phyloP scores from a whole-genome alignment of 2,329 filamentous ascomycete species.

The Ascochyta pisi region DNA sequence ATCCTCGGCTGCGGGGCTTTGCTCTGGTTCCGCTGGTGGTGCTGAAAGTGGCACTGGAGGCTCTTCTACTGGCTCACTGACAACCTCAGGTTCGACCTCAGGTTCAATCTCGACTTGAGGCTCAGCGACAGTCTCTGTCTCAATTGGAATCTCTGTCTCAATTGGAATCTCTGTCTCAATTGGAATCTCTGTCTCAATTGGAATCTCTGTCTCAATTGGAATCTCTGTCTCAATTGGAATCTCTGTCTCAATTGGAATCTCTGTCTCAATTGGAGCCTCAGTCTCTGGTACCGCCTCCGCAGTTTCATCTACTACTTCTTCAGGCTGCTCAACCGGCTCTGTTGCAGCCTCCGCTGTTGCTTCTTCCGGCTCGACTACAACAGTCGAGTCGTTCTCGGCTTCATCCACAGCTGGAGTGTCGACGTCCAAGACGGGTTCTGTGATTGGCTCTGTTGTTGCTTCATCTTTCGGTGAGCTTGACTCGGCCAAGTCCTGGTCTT shows the following conservation, averaged over 20 bases:
- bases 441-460: slow-evolving; percentile 1
- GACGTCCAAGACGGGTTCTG: not conserved
- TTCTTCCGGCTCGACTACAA: slow-evolving; percentile 1
- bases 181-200: slow-evolving; percentile 4
- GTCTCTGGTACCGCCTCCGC: not conserved
- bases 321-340: slow-evolving; percentile 2
- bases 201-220: slow-evolving; percentile 5
- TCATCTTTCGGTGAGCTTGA: slow-evolving; percentile 16
- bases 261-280: not conserved
- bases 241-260: no score
- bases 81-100: not conserved
- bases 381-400: not conserved
- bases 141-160: slow-evolving; percentile 5
- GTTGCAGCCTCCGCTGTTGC: not conserved
- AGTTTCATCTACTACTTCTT: not conserved
- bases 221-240: slow-evolving; percentile 1
- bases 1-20: not conserved
- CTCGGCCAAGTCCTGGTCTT: slow-evolving; percentile 13
- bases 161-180: slow-evolving; percentile 1
- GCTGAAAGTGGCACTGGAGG: not conserved
- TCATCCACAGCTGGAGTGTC: not conserved
- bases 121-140: slow-evolving; percentile 1
- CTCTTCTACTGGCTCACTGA: not conserved
- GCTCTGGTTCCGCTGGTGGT: slow-evolving; percentile 5
- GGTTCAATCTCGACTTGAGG: not conserved